Evolutionary conservation across 1,139 yeast genomes (phyloP), one percentile per base, ranked within the genome.

Genomic region (Geotrichum phurueaensis): DNA sequence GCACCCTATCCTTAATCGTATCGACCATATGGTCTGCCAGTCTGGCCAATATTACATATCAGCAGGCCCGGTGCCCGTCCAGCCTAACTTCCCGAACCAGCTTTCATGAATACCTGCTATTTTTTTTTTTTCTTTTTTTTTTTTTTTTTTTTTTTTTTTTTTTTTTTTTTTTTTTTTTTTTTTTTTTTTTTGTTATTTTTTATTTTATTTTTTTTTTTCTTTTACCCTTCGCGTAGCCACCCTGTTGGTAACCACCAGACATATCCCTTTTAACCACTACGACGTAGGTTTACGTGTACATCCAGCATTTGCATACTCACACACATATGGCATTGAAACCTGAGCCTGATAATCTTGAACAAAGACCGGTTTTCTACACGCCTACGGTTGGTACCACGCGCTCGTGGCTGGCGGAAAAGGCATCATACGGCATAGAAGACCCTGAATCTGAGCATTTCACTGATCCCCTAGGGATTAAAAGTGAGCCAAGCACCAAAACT

Each of bases 381-480:
- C 61, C 59, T 1, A 25, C 59, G 7, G 51, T 53, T 13, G 56
- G 53, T 22, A 23, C 59, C 9, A 22, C 61, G 7, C 51, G 59
- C 23, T 59, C 61, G 22, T 59, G 61, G 61, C 54, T 59, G 10
- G 61, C 61, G 9, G 61, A 56, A 31, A 59, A 59, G 31, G 53
- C 54, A 13, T 59, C 61, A 3, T 59, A 59, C 31, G 61, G 55
- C 25, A 23, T 55, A 12, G 56, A 47, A 51, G 56, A 51, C 23
- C 39, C 39, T 23, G 53, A 51, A 29, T 31, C 20, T 15, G 56
- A 47, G 27, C 39, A 31, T 5, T 51, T 52, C 25, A 36, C 52
- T 15, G 61, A 59, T 48, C 59, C 56, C 22, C 51, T 59, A 18
- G 61, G 58, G 5, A 51, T 54, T 18, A 51, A 20, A 12, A 13